Conservation (phyloP, 139 green algal genomes). For the Chlamydomonas sp. region DNA sequence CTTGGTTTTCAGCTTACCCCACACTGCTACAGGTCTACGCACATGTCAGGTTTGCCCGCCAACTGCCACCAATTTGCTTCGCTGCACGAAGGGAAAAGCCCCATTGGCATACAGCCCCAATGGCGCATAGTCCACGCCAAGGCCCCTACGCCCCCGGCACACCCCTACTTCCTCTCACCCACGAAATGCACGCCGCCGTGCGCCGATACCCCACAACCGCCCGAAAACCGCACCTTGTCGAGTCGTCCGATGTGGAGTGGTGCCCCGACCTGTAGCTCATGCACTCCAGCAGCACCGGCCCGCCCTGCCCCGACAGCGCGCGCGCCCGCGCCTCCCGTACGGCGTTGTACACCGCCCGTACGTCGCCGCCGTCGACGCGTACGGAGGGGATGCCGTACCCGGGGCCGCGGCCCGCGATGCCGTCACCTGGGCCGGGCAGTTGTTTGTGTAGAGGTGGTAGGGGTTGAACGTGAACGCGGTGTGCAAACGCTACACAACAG, state of each 20-base stretch:
- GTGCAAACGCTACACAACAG: neutral
- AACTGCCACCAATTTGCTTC: too few species aligned
- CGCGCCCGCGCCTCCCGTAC: slow-evolving; percentile 62
- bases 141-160: too few species aligned
- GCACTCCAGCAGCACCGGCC: slow-evolving; percentile 84
- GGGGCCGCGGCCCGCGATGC: slow-evolving; percentile 80
- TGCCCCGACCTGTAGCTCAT: slow-evolving; percentile 93
- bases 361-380: slow-evolving; percentile 92
- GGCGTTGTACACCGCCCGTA: slow-evolving; percentile 85
- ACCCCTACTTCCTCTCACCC: neutral
- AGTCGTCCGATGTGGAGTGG: slow-evolving; percentile 51
- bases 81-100: too few species aligned
- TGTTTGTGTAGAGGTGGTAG: neutral
- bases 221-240: neutral
- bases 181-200: neutral
- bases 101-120: too few species aligned
- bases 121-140: too few species aligned
- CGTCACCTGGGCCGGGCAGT: slow-evolving; percentile 76
- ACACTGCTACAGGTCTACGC: too few species aligned
- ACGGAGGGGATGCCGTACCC: slow-evolving; percentile 86
- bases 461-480: neutral
- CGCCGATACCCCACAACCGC: neutral
- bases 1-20: too few species aligned
- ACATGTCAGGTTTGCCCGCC: too few species aligned
- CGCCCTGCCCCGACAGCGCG: slow-evolving; percentile 39